Percentiles rank a stretch among this genome's conserved stretches.
phyloP scores from a whole-genome alignment of 2,329 filamentous ascomycete species.

The Parascedosporium putredinis region DNA sequence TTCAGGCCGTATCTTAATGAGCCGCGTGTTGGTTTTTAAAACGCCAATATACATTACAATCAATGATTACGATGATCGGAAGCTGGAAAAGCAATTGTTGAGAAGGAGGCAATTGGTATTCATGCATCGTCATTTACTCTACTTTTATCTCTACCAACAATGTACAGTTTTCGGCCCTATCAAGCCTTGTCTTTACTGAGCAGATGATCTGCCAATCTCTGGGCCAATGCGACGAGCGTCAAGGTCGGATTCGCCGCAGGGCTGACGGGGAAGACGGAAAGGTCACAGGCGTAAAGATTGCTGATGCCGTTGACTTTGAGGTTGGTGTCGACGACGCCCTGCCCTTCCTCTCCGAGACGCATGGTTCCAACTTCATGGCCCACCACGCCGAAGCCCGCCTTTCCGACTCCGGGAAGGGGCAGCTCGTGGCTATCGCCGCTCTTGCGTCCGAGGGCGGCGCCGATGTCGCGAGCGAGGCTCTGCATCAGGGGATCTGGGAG shows the following conservation, averaged over 20 bases:
- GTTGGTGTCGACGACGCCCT: constrained; percentile 4
- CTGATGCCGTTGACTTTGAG: constrained; percentile 1
- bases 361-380: constrained; percentile 7
- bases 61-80: too few relatives aligned
- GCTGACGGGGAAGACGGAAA: constrained; percentile 5
- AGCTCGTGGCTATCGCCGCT: background rate
- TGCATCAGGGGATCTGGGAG: constrained; percentile 1
- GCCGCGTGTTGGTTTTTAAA: too few relatives aligned
- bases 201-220: constrained; percentile 5
- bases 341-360: constrained; percentile 3
- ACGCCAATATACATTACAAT: too few relatives aligned
- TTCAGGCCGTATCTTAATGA: too few relatives aligned
- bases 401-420: background rate
- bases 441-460: background rate
- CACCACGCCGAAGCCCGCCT: constrained; percentile 1
- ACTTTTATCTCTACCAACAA: background rate
- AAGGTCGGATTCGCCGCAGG: constrained; percentile 4
- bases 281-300: constrained; percentile 7
- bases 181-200: background rate
- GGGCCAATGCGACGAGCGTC: constrained; percentile 3
- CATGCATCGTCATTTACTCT: background rate
- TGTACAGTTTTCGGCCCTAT: too few relatives aligned
- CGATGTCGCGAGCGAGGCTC: constrained; percentile 2
- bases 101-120: too few relatives aligned
- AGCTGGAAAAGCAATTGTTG: too few relatives aligned